Conservation (phyloP, 1,284 basidiomycete genomes). For the Melampsora larici-populina region DNA sequence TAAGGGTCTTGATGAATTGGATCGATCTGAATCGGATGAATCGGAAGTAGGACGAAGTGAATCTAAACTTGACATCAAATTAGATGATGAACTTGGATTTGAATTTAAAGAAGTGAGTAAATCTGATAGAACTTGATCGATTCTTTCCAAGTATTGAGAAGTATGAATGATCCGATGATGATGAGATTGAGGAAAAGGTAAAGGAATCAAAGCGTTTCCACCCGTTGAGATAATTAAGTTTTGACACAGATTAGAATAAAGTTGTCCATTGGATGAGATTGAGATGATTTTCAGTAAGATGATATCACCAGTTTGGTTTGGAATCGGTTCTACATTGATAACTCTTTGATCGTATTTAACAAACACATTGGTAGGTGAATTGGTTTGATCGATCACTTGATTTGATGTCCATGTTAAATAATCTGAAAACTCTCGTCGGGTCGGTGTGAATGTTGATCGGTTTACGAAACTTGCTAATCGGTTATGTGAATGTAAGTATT, state of each 20-base stretch:
- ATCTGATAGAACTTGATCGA: conserved; percentile 41
- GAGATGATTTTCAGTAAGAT: conserved; percentile 38
- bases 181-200: conserved; percentile 52
- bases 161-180: conserved; percentile 57
- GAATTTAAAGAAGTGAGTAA: conserved; percentile 15
- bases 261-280: too few species aligned
- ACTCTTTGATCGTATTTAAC: conserved; percentile 61
- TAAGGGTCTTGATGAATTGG: neutral
- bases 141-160: conserved; percentile 46
- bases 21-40: neutral
- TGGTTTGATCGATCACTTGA: conserved; percentile 35
- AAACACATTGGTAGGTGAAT: conserved; percentile 43
- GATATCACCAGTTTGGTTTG: conserved; percentile 47
- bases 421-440: conserved; percentile 60
- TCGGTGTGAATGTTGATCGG: conserved; percentile 54
- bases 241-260: conserved; percentile 20
- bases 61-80: conserved; percentile 38
- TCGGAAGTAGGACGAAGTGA: neutral
- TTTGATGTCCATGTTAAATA: conserved; percentile 62
- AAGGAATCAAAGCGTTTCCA: conserved; percentile 59
- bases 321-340: conserved; percentile 50
- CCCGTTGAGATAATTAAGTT: conserved; percentile 61
- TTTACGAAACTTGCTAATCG: conserved; percentile 59
- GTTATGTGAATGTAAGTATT: conserved; percentile 60
- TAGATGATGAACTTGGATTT: conserved; percentile 49